These are phyloP conservation scores for Coemansia sp. DNA, from an alignment of 192 early-diverging fungal species.

Conservation along the genomic window DNA sequence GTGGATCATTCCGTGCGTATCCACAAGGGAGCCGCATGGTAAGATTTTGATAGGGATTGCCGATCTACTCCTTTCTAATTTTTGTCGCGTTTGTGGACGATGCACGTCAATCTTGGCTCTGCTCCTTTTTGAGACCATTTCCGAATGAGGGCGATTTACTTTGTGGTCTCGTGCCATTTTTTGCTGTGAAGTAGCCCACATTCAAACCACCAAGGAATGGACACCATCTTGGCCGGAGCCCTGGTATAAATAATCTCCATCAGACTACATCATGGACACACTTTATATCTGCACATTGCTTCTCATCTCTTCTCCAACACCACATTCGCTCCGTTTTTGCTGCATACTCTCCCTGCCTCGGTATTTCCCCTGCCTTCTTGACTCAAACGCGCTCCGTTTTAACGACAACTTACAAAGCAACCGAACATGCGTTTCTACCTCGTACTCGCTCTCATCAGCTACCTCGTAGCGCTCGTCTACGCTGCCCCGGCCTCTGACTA, in stretches of 20 bases:
- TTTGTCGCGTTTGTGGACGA: not conserved
- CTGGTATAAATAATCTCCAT: not conserved
- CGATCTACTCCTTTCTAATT: not conserved
- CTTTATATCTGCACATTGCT: not conserved
- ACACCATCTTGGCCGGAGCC: not conserved
- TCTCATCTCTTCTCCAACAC: not conserved
- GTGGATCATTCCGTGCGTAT: not conserved
- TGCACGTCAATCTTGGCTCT: not conserved
- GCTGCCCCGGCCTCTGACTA: not conserved
- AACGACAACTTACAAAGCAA: not conserved
- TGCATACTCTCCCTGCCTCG: not conserved
- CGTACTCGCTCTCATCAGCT: not conserved
- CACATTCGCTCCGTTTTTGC: not conserved
- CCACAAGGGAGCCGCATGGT: not conserved
- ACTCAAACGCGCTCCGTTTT: not conserved
- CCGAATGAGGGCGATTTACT: not conserved
- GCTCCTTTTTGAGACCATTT: not conserved
- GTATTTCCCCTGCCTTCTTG: not conserved
- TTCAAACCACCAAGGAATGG: not conserved
- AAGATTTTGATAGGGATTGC: not conserved
- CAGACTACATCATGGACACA: not conserved
- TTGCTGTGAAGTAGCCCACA: not conserved
- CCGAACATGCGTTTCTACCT: not conserved
- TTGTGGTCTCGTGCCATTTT: not conserved
- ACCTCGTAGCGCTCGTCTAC: not conserved